Evolutionary conservation across 768 basidiomycete species (phyloP).

Genomic region (Phlebiopsis flavidoalba): DNA sequence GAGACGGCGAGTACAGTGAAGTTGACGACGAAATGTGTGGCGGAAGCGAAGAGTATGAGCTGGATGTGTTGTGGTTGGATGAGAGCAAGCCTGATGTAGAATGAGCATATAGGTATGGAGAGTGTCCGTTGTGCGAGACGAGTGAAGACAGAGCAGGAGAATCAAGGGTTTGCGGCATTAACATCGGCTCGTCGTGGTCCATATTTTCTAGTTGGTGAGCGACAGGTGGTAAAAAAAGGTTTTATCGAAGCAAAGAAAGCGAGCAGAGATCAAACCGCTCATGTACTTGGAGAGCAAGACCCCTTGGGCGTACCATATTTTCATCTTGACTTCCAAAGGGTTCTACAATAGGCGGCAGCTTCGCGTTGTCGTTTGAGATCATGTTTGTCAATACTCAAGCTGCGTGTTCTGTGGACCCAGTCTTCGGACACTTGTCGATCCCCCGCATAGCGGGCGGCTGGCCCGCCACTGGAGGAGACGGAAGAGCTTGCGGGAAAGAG

Average conservation of each 20-base stretch:
- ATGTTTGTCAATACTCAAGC: conserved; percentile 49
- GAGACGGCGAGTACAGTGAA: background rate
- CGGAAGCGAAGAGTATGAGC: background rate
- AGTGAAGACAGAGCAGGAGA: background rate
- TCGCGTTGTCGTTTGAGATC: background rate
- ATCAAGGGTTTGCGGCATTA: background rate
- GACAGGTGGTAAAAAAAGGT: too few relatives aligned
- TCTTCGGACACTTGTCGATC: conserved; percentile 44
- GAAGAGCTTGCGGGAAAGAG: conserved; percentile 16
- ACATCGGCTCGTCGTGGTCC: background rate
- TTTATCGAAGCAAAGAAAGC: background rate
- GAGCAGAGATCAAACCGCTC: background rate
- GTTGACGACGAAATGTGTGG: background rate
- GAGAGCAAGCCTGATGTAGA: background rate
- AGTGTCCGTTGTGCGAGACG: background rate
- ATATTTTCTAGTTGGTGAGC: background rate
- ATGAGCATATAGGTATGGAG: background rate
- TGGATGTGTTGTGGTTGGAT: background rate
- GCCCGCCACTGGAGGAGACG: conserved; percentile 9
- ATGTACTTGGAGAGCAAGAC: background rate
- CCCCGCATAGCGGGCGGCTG: conserved; percentile 25
- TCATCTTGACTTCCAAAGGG: background rate
- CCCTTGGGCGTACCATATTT: conserved; percentile 1
- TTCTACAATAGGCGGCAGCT: background rate
- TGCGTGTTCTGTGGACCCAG: conserved; percentile 70